Evolutionary conservation across 495 filamentous ascomycete species (phyloP), one percentile per base, ranked within the genome.

Genomic region (Hyaloscypha finlandica): DNA sequence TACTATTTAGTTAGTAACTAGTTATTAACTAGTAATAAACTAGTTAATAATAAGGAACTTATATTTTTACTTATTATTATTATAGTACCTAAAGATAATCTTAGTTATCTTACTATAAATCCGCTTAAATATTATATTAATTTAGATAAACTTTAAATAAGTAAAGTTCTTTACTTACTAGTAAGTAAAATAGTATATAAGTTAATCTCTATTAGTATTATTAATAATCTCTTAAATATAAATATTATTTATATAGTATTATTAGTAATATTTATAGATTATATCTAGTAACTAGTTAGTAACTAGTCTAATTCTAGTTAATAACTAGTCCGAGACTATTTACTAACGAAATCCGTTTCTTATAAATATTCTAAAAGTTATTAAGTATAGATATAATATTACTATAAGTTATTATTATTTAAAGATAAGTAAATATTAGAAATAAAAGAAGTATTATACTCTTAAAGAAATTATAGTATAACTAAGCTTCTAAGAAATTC

Each of bases 361-460:
- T 48, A 48, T 48, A 48, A n/a, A 48, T 48, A 48, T 48, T 48
- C 2, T 48, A 48, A 48, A 48, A 48, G 1, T 48, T 2, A 2
- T 48, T 1, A 48, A 48, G 2, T n/a, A 48, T n/a, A n/a, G 2
- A 48, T 48, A 48, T 48, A 48, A n/a, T 48, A 48, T 48, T 48
- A n/a, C 42, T 48, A 48, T 48, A 48, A 48, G 42, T 48, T 48
- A 48, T 48, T n/a, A n/a, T 48, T 48, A 48, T 48, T 48, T 48
- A 48, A 48, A 48, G 42, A 48, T 48, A 48, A n/a, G 2, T 48
- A 48, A 48, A 48, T 48, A 48, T 48, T 48, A 48, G 42, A 48
- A 48, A 48, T 48, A 48, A 48, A 48, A 1, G 2, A 48, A 48
- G 42, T 2, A 48, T 48, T 48, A 48, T 48, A n/a, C 2, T 48